Percentiles rank a stretch among this genome's conserved stretches.
phyloP scores from a whole-genome alignment of 148 eudicot genomes.

The Persicaria tinctoria region DNA sequence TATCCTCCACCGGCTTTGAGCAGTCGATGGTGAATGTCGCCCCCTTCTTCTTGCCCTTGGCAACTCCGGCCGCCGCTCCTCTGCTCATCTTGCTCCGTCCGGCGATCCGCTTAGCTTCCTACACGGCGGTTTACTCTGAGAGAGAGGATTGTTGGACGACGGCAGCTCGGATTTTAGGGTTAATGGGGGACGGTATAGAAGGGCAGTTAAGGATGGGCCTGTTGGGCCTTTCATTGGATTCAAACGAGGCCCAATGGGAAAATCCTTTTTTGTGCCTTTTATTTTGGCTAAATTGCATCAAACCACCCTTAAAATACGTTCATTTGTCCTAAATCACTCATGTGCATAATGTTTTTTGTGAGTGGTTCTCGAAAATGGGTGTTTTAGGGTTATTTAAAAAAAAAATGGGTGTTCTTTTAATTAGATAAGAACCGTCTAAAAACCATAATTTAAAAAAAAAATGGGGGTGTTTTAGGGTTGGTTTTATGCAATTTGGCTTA shows the following conservation, averaged over 20 bases:
- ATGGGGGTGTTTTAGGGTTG: no score
- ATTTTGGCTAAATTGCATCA: background rate
- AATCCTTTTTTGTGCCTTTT: background rate
- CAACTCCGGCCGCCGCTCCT: constrained; percentile 27
- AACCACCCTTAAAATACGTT: no score
- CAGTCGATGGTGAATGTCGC: constrained; percentile 54
- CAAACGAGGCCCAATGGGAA: background rate
- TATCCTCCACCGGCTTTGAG: constrained; percentile 64
- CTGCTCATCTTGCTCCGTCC: constrained; percentile 33
- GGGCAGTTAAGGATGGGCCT: background rate
- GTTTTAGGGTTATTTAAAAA: no score
- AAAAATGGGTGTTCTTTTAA: no score
- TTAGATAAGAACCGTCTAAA: no score
- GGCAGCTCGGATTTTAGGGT: constrained; percentile 7
- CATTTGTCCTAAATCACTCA: no score
- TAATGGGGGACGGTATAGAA: background rate
- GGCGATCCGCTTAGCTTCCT: background rate
- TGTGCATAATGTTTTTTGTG: no score
- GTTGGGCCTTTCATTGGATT: background rate
- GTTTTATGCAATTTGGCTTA: no score
- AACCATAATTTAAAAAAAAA: no score
- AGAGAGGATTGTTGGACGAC: background rate
- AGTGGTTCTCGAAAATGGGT: no score
- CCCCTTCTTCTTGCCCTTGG: constrained; percentile 63
- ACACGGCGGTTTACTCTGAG: background rate